Evolutionary conservation across 805 yeast genomes (phyloP).

Genomic region (Metschnikowia matae): DNA sequence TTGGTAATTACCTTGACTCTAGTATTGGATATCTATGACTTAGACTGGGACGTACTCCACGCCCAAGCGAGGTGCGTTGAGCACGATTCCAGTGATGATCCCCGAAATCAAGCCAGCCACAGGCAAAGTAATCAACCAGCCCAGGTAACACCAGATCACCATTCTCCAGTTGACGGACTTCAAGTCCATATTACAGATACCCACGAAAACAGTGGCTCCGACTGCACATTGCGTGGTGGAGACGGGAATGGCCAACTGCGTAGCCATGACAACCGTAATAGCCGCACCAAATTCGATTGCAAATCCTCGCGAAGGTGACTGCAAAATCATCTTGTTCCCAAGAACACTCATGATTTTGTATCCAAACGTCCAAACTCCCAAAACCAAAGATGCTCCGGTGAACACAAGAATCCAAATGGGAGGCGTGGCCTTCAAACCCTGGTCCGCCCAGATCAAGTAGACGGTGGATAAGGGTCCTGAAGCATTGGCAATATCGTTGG

Average conservation of each 20-base stretch:
- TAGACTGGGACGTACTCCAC: conserved; percentile 20
- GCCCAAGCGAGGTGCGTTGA: conserved; percentile 56
- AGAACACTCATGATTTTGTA: conserved; percentile 65
- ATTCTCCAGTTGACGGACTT: conserved; percentile 72
- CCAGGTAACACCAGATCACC: conserved; percentile 65
- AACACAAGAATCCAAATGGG: conserved; percentile 70
- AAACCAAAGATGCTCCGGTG: conserved; percentile 61
- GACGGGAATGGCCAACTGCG: conserved; percentile 66
- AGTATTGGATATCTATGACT: too few species aligned
- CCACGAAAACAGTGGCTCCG: conserved; percentile 75
- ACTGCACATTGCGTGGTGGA: conserved; percentile 78
- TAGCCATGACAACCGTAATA: conserved; percentile 68
- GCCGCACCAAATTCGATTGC: conserved; percentile 78
- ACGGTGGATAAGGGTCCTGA: conserved; percentile 71
- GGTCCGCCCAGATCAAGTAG: conserved; percentile 56
- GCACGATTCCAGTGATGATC: conserved; percentile 54
- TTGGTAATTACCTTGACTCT: too few species aligned
- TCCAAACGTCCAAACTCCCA: conserved; percentile 71
- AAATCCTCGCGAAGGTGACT: conserved; percentile 77
- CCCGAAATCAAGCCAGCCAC: conserved; percentile 73
- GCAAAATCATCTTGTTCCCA: conserved; percentile 71
- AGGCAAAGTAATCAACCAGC: conserved; percentile 73
- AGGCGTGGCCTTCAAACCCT: conserved; percentile 51
- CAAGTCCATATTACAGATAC: conserved; percentile 62
- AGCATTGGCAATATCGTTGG: conserved; percentile 76